Base-by-base conservation (phyloP, 805 yeast genomes). In the Sungouiella blattae region DNA sequence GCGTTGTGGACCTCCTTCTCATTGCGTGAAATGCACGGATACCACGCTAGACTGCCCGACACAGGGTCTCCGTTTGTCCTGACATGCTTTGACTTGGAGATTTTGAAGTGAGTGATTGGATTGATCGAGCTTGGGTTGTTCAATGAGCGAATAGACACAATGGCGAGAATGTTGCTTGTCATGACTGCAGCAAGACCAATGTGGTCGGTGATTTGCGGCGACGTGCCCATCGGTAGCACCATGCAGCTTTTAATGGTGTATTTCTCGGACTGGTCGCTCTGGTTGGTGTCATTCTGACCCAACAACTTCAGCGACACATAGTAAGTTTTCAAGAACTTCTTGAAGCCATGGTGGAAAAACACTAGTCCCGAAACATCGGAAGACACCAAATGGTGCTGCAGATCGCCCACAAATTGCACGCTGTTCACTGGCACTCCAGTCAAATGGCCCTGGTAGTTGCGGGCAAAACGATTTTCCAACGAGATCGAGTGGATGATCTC, bases 171-270 rank as follows among this genome's bases (percentile, higher is more conserved):
- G 30, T 57, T 63, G 1, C 75, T 64, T 0, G 83, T 76, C 47
- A 83, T 65, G 4, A 82, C 63, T 0, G 89, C 85, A 16, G 80
- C 44, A 0, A 84, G 54, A 0, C 85, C 85, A 40, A 78, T 47
- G 1, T 58, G 47, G 54, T 85, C 93, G 4, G 80, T 70, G 1
- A 68, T 56, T 37, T 78, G 78, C 4, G 64, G 57, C 0, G 65
- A 57, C 0, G 80, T 65, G 0, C 88, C 88, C 5, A 78, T 56
- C 0, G 91, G 89, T n/a, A 83, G 57, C 3, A 74, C 49, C 23
- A 65, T 62, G 41, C 75, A 69, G 17, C 50, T 62, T 14, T 43
- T 50, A 5, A 63, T 49, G 4, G 35, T 15, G 36, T 38, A 45
- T 26, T 46, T 50, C n/a, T 23, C 36, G 1, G 35, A 11, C 12